A percentile compares a stretch with the other conserved stretches of the same genome.
Evolutionary conservation across 495 filamentous ascomycete genomes (phyloP).

Genomic region (Talaromyces nanjingensis): DNA sequence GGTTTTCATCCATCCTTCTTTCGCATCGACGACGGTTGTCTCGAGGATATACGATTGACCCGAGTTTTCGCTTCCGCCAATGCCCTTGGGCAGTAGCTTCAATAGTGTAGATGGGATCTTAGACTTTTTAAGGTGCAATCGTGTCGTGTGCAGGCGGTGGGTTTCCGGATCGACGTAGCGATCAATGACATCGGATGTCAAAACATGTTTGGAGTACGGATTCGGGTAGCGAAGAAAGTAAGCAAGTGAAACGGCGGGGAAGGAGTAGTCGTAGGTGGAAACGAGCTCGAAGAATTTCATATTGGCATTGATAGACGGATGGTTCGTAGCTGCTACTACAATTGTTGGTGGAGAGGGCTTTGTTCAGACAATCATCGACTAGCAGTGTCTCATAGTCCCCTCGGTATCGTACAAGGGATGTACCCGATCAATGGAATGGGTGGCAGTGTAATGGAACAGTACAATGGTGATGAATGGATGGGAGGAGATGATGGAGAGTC

Average conservation of each 20-base stretch:
- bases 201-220: conserved; percentile 89
- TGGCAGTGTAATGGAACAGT: background rate
- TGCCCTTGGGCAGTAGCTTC: conserved; percentile 73
- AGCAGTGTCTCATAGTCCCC: background rate
- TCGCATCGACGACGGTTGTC: conserved; percentile 80
- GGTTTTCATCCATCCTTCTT: conserved; percentile 81
- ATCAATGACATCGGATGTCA: conserved; percentile 92
- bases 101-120: conserved; percentile 77
- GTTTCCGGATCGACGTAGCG: conserved; percentile 73
- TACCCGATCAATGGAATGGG: background rate
- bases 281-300: conserved; percentile 86
- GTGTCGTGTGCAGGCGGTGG: conserved; percentile 76
- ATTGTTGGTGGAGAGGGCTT: background rate
- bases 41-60: conserved; percentile 85
- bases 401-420: background rate
- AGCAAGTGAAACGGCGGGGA: conserved; percentile 86
- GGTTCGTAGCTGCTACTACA: background rate
- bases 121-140: conserved; percentile 89
- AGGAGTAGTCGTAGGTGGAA: conserved; percentile 87
- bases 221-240: conserved; percentile 99
- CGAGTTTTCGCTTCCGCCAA: conserved; percentile 64
- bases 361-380: conserved; percentile 1
- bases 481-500: background rate
- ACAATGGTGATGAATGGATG: background rate
- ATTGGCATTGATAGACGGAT: background rate